These are phyloP conservation scores for Epichloe aotearoae DNA, from an alignment of 2,329 filamentous ascomycete genomes.

Conservation along the genomic window DNA sequence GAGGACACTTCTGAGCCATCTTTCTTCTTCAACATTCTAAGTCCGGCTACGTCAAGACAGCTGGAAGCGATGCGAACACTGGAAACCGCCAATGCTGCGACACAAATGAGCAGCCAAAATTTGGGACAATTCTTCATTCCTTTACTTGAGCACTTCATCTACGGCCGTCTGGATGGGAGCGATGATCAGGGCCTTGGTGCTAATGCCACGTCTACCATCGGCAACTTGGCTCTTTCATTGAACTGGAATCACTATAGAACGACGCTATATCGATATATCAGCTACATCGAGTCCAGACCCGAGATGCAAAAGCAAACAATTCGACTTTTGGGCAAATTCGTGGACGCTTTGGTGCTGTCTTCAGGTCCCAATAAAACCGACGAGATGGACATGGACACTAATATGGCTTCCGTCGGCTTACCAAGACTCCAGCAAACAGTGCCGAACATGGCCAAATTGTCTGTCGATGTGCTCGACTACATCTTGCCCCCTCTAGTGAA, in stretches of 20 bases:
- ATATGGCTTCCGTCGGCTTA: constrained; percentile 12
- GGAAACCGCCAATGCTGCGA: constrained; percentile 49
- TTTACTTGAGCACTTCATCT: constrained; percentile 86
- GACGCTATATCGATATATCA: constrained; percentile 69
- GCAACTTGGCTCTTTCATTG: constrained; percentile 57
- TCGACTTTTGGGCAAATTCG: constrained; percentile 65
- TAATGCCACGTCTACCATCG: constrained; percentile 72
- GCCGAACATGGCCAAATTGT: constrained; percentile 53
- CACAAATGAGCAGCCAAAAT: constrained; percentile 60
- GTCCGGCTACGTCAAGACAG: constrained; percentile 77
- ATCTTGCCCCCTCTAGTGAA: constrained; percentile 69
- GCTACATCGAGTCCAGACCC: constrained; percentile 67
- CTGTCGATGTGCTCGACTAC: constrained; percentile 56
- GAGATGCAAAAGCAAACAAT: constrained; percentile 79
- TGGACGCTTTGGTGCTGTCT: constrained; percentile 58
- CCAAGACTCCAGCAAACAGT: constrained; percentile 48
- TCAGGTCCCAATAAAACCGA: constrained; percentile 27
- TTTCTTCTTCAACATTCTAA: constrained; percentile 87
- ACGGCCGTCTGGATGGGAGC: constrained; percentile 56
- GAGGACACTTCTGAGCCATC: constrained; percentile 54
- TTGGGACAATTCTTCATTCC: constrained; percentile 81
- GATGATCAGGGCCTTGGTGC: constrained; percentile 81
- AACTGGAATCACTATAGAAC: constrained; percentile 88
- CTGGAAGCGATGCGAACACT: constrained; percentile 71
- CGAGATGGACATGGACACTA: constrained; percentile 29